Conservation (phyloP, 2,329 filamentous ascomycete genomes). For the Ophiocordyceps camponoti-saundersi region DNA sequence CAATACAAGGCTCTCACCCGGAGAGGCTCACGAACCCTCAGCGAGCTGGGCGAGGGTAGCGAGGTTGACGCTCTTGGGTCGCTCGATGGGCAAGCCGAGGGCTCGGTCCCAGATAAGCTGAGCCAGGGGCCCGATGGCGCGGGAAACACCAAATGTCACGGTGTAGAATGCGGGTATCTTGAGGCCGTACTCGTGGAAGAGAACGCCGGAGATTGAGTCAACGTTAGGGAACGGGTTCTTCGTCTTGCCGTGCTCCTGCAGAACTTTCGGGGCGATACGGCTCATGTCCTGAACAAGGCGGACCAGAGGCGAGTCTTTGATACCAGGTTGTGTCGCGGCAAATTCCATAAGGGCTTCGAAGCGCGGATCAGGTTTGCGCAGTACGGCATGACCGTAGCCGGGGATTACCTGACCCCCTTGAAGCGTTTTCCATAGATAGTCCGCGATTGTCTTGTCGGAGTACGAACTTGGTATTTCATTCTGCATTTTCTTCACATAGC, state of each 20-base stretch:
- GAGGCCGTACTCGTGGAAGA: conserved; percentile 98
- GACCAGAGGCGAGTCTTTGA: conserved; percentile 79
- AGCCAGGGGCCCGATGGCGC: conserved; percentile 70
- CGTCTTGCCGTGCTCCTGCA: conserved; percentile 93
- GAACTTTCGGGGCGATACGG: conserved; percentile 73
- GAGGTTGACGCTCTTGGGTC: conserved; percentile 94
- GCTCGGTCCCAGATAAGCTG: conserved; percentile 95
- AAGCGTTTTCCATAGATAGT: conserved; percentile 84
- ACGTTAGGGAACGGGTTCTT: conserved; percentile 98
- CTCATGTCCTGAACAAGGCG: conserved; percentile 87
- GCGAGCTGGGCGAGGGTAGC: conserved; percentile 62
- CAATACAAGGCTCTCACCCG: too few species aligned
- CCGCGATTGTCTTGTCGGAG: conserved; percentile 64
- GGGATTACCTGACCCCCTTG: conserved; percentile 90
- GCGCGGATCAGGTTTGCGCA: conserved; percentile 90
- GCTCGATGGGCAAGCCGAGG: conserved; percentile 85
- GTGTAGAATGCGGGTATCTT: conserved; percentile 92
- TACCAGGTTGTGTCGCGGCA: conserved; percentile 67
- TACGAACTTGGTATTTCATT: conserved; percentile 64
- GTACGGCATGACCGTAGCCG: conserved; percentile 87
- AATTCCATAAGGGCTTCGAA: conserved; percentile 97
- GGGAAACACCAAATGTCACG: conserved; percentile 51
- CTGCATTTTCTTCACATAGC: conserved; percentile 96
- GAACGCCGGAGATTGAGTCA: conserved; percentile 78
- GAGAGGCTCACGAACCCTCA: conserved; percentile 19